A percentile compares a stretch with the other conserved stretches of the same genome.
phyloP scores from a whole-genome alignment of 768 basidiomycete species.

The Boletellus ananiceps region DNA sequence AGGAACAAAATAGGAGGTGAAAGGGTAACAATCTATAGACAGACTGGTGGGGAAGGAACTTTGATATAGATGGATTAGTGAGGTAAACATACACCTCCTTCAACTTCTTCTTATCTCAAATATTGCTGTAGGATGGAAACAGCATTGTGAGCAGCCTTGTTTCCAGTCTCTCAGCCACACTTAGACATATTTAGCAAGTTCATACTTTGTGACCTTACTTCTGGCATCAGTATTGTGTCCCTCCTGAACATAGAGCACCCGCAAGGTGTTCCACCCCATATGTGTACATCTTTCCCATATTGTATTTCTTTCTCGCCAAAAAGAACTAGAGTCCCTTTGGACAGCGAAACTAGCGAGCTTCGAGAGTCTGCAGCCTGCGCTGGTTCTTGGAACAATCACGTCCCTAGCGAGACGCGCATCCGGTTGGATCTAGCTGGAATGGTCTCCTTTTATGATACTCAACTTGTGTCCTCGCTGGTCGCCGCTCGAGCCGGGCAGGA shows the following conservation, averaged over 20 bases:
- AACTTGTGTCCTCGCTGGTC: slow-evolving; percentile 30
- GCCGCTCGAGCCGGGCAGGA: slow-evolving; percentile 19
- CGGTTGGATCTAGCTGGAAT: slow-evolving; percentile 31
- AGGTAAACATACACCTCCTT: slow-evolving; percentile 9
- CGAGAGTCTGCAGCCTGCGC: slow-evolving; percentile 11
- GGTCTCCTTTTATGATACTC: no score
- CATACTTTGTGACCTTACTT: neutral
- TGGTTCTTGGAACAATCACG: slow-evolving; percentile 29
- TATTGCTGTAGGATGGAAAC: slow-evolving; percentile 37
- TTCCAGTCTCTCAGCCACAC: no score
- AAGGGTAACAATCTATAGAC: no score
- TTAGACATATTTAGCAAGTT: slow-evolving; percentile 12
- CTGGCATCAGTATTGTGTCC: no score
- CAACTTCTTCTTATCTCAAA: neutral
- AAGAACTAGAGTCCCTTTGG: neutral
- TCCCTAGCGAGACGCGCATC: slow-evolving; percentile 35
- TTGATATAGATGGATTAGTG: slow-evolving; percentile 33
- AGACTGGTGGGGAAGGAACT: slow-evolving; percentile 31
- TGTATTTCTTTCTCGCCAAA: neutral
- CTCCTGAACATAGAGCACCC: slow-evolving; percentile 9
- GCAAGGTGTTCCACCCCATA: neutral
- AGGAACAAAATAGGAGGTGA: no score
- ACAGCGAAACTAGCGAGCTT: neutral
- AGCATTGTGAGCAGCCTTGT: slow-evolving; percentile 38
- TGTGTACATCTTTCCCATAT: neutral